phyloP scores from a whole-genome alignment of 2,329 filamentous ascomycete species.

The Alternaria sp. region DNA sequence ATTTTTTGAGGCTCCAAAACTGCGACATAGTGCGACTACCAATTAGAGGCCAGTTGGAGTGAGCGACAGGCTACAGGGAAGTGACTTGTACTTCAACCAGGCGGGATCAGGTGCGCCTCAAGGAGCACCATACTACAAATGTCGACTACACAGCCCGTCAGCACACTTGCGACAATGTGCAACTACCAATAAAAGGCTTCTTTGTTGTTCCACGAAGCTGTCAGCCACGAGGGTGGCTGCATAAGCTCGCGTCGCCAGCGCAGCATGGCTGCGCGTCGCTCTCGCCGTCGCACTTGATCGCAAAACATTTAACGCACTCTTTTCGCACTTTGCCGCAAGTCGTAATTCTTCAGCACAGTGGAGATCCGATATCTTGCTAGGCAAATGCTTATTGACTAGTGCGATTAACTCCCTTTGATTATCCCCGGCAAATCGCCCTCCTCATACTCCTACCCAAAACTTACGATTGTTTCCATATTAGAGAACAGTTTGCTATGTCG shows the following conservation, averaged over 20 bases:
- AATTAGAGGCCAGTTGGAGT: too few relatives aligned
- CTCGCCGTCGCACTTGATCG: slow-evolving; percentile 3
- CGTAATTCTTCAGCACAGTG: accelerated
- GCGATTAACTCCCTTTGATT: background rate
- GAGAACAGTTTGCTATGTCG: background rate
- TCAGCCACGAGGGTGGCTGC: slow-evolving; percentile 1
- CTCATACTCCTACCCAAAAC: background rate
- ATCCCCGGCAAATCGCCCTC: background rate
- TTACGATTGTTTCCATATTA: background rate
- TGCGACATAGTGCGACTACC: too few relatives aligned
- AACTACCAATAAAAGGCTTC: background rate
- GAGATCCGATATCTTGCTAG: background rate
- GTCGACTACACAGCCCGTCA: background rate
- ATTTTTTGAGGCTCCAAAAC: background rate
- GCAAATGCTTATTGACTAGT: background rate
- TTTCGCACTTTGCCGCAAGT: slow-evolving; percentile 6
- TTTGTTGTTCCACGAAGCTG: background rate
- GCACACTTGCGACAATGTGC: slow-evolving; percentile 7
- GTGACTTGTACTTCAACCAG: too few relatives aligned
- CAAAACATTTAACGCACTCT: background rate
- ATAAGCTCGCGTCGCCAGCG: background rate
- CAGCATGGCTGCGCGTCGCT: background rate
- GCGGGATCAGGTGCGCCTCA: background rate
- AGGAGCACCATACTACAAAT: background rate
- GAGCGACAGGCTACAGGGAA: too few relatives aligned